Base-by-base conservation (phyloP, 1,139 yeast genomes). In the Geotrichum cucujoidarum region DNA sequence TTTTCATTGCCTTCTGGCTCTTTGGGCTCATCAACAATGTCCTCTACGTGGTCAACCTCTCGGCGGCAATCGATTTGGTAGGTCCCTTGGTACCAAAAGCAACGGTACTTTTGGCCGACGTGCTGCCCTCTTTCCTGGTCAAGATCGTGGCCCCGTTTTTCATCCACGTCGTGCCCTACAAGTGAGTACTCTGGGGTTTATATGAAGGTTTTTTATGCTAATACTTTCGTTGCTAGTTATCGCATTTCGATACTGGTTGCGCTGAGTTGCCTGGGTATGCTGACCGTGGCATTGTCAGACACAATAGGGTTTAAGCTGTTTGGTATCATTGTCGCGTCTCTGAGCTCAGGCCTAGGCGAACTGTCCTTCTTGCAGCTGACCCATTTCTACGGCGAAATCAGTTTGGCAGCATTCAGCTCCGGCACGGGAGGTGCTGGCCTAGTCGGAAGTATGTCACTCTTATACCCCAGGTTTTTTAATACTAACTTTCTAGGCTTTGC, bases 351-450 rank as follows among this genome's bases (percentile, higher is more conserved):
- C 0, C 67, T 89, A 24, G 98, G 98, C 0, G 98, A 92, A 61
- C 72, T 86, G 16, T 85, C 96, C 0, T 92, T 90, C 56, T 67
- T 92, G 43, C 95, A 86, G 62, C 69, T 92, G 63, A 86, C 96
- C 0, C 95, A 88, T 62, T 67, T 60, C 48, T 69, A 69, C 54
- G 72, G 72, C 17, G 74, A 74, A 30, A 62, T 67, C 17, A 74
- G 95, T 2, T 71, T 92, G 41, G 81, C 85, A 43, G 97, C 95
- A 0, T 92, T 94, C 77, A 84, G 95, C 32, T 77, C 89, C 13
- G 98, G 98, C 0, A 92, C 97, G 0, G 97, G 97, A 0, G 95
- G 88, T 11, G 97, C 98, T 0, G 97, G 97, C 0, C 65, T 90
- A 2, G 75, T 79, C 18, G 98, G 97, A 0, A 81, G 95, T 40